These are phyloP conservation scores for Penicillium salamii DNA, from an alignment of 495 filamentous ascomycete species.

Conservation along the genomic window DNA sequence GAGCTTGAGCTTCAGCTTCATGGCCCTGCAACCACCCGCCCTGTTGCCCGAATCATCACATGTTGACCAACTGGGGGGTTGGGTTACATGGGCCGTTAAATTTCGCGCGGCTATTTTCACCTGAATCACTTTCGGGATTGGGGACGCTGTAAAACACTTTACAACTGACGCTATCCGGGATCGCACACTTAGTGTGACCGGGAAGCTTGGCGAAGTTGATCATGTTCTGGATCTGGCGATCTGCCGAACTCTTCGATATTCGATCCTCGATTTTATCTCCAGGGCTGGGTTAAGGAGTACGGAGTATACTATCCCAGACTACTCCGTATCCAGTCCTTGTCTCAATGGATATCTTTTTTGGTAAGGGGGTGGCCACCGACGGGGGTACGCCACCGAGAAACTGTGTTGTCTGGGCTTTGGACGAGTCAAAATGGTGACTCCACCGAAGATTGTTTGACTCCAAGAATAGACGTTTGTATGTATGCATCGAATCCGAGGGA, in stretches of 20 bases:
- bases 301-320: too few relatives aligned
- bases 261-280: too few relatives aligned
- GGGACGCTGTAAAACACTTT: too few relatives aligned
- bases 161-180: neutral
- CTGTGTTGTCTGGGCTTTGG: neutral
- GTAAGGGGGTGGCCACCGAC: neutral
- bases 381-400: neutral
- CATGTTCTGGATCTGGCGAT: neutral
- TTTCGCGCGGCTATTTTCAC: conserved; percentile 8
- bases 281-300: too few relatives aligned
- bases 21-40: conserved; percentile 14
- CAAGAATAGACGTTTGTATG: neutral
- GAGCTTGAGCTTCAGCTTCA: conserved; percentile 11
- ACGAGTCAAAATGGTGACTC: neutral
- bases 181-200: conserved; percentile 5
- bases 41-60: conserved; percentile 15
- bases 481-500: neutral
- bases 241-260: neutral
- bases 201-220: conserved; percentile 2
- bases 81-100: neutral
- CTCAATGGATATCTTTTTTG: neutral
- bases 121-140: neutral
- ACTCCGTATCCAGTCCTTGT: neutral
- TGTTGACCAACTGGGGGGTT: conserved; percentile 1
- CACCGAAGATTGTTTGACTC: neutral